These are phyloP conservation scores for Nitzschia sp. DNA, from an alignment of 108 stramenopile genomes.

Conservation along the genomic window DNA sequence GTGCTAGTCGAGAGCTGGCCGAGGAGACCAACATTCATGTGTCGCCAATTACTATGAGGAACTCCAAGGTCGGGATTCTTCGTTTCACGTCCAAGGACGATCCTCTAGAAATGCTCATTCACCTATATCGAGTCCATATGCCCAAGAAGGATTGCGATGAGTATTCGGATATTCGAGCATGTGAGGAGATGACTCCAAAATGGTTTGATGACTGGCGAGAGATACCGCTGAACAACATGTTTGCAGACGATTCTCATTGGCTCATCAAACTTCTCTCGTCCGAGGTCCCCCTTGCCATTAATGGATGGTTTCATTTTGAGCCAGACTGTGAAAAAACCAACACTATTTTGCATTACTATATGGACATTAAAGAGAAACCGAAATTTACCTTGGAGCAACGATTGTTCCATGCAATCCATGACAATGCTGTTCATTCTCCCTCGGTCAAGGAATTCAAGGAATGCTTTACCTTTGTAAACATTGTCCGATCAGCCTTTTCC, in stretches of 20 bases:
- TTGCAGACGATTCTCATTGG: slow-evolving; percentile 85
- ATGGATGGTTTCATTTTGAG: slow-evolving; percentile 78
- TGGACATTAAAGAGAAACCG: slow-evolving; percentile 28
- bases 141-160: slow-evolving; percentile 4
- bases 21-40: slow-evolving; percentile 70
- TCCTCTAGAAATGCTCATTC: slow-evolving; percentile 60
- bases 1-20: slow-evolving; percentile 65
- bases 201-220: slow-evolving; percentile 63
- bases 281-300: slow-evolving; percentile 38
- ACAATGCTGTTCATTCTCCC: slow-evolving; percentile 52
- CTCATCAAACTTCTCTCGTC: slow-evolving; percentile 49
- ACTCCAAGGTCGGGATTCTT: slow-evolving; percentile 55
- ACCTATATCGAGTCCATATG: slow-evolving; percentile 60
- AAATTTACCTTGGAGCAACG: slow-evolving; percentile 49
- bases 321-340: slow-evolving; percentile 57
- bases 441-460: slow-evolving; percentile 80
- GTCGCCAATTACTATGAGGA: slow-evolving; percentile 40
- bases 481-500: slow-evolving; percentile 47
- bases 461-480: slow-evolving; percentile 68
- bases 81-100: slow-evolving; percentile 74
- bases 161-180: slow-evolving; percentile 46
- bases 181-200: slow-evolving; percentile 76
- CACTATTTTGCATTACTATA: slow-evolving; percentile 63
- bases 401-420: slow-evolving; percentile 69
- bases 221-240: slow-evolving; percentile 78